Evolutionary conservation across 306 rosid genomes (phyloP).

Genomic region (Boehmeria nivea): DNA sequence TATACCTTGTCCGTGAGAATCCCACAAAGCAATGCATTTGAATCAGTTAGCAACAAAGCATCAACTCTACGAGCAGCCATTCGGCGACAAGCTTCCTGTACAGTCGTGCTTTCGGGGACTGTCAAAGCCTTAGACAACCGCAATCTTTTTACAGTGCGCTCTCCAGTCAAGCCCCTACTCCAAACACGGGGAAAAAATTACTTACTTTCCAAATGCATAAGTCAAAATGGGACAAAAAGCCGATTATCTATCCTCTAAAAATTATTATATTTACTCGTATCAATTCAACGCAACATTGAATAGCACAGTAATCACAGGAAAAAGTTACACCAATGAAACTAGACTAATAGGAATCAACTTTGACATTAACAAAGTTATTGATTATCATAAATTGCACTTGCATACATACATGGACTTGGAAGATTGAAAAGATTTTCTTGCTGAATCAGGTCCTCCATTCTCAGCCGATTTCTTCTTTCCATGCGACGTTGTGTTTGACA

Average conservation of each 20-base stretch:
- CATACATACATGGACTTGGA: slow-evolving; percentile 51
- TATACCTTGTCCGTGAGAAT: slow-evolving; percentile 95
- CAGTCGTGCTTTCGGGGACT: slow-evolving; percentile 69
- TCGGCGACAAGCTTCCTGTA: slow-evolving; percentile 78
- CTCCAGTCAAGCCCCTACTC: slow-evolving; percentile 68
- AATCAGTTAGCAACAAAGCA: slow-evolving; percentile 83
- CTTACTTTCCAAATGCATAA: slow-evolving; percentile 14
- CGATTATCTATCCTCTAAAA: background rate
- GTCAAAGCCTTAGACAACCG: slow-evolving; percentile 90
- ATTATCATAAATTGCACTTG: background rate
- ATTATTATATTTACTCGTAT: background rate
- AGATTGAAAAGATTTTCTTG: slow-evolving; percentile 44
- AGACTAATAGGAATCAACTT: background rate
- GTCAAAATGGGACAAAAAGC: slow-evolving; percentile 3
- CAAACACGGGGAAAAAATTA: slow-evolving; percentile 26
- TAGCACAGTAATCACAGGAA: background rate
- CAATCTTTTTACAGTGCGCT: slow-evolving; percentile 78
- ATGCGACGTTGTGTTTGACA: slow-evolving; percentile 26
- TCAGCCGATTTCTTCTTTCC: slow-evolving; percentile 51
- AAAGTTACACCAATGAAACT: background rate
- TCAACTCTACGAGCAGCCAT: slow-evolving; percentile 92
- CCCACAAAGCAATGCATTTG: slow-evolving; percentile 93
- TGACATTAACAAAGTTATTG: background rate
- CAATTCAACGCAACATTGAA: too few species aligned
- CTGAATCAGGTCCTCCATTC: slow-evolving; percentile 33